Percentiles rank a stretch among this genome's conserved stretches.
phyloP scores from a whole-genome alignment of 2,329 filamentous ascomycete species.

The Aspergillus piperis region DNA sequence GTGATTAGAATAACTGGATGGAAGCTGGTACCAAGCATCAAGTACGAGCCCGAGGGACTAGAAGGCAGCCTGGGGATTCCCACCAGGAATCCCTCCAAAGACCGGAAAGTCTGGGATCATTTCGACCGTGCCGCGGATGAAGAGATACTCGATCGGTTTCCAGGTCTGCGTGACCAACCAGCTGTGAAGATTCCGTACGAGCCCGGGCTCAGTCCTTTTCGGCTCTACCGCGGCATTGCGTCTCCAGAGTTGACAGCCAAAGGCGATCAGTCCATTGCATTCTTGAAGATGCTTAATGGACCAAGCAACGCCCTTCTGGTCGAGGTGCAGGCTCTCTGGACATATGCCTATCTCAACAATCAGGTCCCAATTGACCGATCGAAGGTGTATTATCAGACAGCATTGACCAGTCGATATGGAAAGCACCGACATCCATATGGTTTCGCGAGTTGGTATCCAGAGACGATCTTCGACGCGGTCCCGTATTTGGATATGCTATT shows the following conservation, averaged over 20 bases:
- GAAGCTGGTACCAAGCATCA: neutral
- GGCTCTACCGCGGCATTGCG: constrained; percentile 6
- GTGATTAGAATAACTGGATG: constrained; percentile 10
- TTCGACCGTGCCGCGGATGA: constrained; percentile 2
- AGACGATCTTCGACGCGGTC: constrained; percentile 5
- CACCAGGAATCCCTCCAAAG: neutral
- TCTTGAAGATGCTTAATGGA: constrained; percentile 6
- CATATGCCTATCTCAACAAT: constrained; percentile 3
- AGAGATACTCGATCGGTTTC: constrained; percentile 6
- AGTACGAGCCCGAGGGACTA: constrained; percentile 2
- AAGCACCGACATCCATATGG: constrained; percentile 7
- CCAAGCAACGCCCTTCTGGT: neutral
- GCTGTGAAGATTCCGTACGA: neutral
- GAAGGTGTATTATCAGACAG: constrained; percentile 5
- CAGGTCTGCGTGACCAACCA: constrained; percentile 6
- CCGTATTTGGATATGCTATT: constrained; percentile 7
- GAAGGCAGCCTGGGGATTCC: neutral
- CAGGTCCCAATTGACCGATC: neutral
- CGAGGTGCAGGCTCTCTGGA: constrained; percentile 7
- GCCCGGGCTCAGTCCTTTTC: neutral
- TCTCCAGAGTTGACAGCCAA: neutral
- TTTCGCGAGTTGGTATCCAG: constrained; percentile 7
- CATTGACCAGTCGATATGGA: constrained; percentile 1
- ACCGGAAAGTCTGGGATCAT: neutral
- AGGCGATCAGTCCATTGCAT: constrained; percentile 1